Percentiles rank a stretch among this genome's conserved stretches.
Conservation (phyloP, 2,329 filamentous ascomycete genomes). For the Cladosporium colombiae region DNA sequence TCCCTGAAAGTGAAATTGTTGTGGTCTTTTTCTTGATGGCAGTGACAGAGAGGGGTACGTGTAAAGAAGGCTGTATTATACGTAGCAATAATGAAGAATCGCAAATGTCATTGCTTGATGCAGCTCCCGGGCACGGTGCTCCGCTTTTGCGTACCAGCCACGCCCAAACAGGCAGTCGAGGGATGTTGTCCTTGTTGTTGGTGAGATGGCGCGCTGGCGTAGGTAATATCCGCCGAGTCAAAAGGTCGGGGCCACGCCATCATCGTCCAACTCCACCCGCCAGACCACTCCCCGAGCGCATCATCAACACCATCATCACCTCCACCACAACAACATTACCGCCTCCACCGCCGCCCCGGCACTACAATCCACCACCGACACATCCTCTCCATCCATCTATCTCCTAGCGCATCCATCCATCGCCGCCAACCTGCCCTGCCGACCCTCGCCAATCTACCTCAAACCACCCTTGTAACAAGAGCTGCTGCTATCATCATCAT, state of each 20-base stretch:
- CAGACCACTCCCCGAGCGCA: background rate
- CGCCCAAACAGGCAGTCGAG: background rate
- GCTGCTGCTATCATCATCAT: constrained; percentile 20
- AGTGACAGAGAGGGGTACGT: background rate
- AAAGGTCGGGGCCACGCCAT: background rate
- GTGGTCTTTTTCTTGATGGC: background rate
- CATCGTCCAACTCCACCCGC: background rate
- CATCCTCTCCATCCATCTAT: background rate
- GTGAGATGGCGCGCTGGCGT: constrained; percentile 5
- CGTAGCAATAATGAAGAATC: background rate
- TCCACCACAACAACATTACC: background rate
- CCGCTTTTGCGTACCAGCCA: background rate
- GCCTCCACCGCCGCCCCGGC: background rate
- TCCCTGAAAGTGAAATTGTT: background rate
- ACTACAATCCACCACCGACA: background rate
- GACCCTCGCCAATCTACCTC: background rate
- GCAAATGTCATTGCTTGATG: background rate
- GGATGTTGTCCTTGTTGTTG: background rate
- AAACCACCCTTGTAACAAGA: constrained; percentile 5
- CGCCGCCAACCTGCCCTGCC: background rate
- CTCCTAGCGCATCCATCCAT: constrained; percentile 14
- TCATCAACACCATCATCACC: constrained; percentile 4
- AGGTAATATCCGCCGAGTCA: constrained; percentile 3
- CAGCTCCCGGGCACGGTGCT: constrained; percentile 3
- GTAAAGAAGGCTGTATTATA: background rate